Conservation (phyloP, 148 eudicot genomes). For the Euryodendron excelsum region DNA sequence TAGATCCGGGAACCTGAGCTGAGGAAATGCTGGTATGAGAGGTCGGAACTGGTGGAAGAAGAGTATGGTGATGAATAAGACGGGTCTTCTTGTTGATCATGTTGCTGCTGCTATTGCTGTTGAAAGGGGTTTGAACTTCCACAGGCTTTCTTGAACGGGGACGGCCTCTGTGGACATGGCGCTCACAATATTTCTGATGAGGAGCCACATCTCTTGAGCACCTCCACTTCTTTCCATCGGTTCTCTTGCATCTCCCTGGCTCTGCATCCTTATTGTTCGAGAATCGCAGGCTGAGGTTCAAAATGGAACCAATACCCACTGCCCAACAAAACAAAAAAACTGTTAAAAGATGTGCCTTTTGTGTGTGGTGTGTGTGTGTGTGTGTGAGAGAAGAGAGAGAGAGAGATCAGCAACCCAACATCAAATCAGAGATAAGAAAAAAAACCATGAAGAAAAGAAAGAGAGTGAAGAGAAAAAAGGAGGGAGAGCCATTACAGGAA, state of each 20-base stretch:
- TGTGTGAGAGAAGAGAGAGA: too few species aligned
- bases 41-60: too few species aligned
- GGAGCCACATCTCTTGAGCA: conserved; percentile 85
- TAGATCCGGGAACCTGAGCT: conserved; percentile 12
- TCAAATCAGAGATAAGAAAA: not conserved
- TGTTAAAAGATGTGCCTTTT: too few species aligned
- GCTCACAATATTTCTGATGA: conserved; percentile 79
- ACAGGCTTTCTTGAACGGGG: conserved; percentile 99
- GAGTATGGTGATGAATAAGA: not conserved
- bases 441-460: not conserved
- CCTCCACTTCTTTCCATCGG: conserved; percentile 96
- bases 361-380: too few species aligned
- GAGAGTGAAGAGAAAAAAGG: not conserved
- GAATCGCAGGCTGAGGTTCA: too few species aligned
- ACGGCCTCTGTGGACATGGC: conserved; percentile 81
- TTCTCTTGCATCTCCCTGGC: conserved; percentile 80
- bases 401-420: too few species aligned
- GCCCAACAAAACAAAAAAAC: not conserved
- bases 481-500: not conserved
- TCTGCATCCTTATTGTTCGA: conserved; percentile 50
- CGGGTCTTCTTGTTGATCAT: not conserved
- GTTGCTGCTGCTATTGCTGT: too few species aligned
- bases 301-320: too few species aligned
- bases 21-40: not conserved
- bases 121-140: too few species aligned